These are phyloP conservation scores for Phytophthora capsici DNA, from an alignment of 352 stramenopile species.

Conservation along the genomic window DNA sequence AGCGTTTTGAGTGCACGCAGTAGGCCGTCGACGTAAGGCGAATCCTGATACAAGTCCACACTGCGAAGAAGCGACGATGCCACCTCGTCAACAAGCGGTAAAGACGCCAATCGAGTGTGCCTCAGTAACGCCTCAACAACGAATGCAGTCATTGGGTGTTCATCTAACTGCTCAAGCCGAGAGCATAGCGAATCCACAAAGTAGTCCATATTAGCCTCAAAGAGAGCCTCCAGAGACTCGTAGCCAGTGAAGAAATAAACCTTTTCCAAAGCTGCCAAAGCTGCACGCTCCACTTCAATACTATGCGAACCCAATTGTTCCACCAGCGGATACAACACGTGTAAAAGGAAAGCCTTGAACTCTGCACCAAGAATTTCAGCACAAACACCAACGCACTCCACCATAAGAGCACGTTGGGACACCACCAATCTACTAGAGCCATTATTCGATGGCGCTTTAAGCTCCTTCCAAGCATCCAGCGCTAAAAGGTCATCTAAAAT, in stretches of 20 bases:
- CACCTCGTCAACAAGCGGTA: constrained; percentile 83
- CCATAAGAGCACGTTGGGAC: constrained; percentile 64
- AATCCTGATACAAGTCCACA: constrained; percentile 82
- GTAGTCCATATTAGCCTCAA: constrained; percentile 89
- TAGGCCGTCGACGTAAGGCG: constrained; percentile 49
- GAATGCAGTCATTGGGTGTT: constrained; percentile 73
- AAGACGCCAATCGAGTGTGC: constrained; percentile 66
- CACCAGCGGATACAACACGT: constrained; percentile 83
- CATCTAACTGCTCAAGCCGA: constrained; percentile 73
- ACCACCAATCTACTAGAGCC: constrained; percentile 26
- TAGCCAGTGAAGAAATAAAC: constrained; percentile 70
- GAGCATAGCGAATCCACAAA: constrained; percentile 83
- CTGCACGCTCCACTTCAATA: constrained; percentile 70
- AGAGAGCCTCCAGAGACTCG: constrained; percentile 62
- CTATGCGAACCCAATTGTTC: constrained; percentile 76
- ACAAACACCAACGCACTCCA: constrained; percentile 80
- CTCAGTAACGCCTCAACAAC: constrained; percentile 77
- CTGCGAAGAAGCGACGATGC: constrained; percentile 69
- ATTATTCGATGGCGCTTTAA: constrained; percentile 2
- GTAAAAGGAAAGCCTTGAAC: constrained; percentile 72
- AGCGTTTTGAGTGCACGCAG: constrained; percentile 72
- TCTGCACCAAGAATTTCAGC: constrained; percentile 61
- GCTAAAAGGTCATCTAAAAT: constrained; percentile 78
- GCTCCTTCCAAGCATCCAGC: constrained; percentile 53
- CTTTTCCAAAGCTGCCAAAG: constrained; percentile 71